A percentile compares a stretch with the other conserved stretches of the same genome.
Evolutionary conservation across 2,329 filamentous ascomycete species (phyloP).

Genomic region (Pseudogymnoascus sp.): DNA sequence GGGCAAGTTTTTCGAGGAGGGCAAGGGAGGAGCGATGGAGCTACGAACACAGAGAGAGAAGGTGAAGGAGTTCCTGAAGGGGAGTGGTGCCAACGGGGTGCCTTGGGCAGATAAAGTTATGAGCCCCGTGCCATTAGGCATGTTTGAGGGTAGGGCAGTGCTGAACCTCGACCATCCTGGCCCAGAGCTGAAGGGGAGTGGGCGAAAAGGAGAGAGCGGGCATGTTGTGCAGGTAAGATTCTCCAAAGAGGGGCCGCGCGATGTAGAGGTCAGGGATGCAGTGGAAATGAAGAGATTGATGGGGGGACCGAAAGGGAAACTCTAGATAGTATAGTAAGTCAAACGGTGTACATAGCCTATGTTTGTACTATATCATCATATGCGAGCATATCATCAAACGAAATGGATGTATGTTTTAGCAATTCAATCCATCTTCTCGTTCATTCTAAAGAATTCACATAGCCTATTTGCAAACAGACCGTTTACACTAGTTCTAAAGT

Average conservation of each 20-base stretch:
- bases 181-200: conserved; percentile 40
- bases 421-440: too few species aligned
- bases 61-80: conserved; percentile 44
- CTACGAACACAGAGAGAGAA: conserved; percentile 41
- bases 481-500: too few species aligned
- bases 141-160: conserved; percentile 44
- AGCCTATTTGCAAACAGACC: too few species aligned
- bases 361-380: too few species aligned
- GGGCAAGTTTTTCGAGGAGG: conserved; percentile 18
- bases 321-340: background rate
- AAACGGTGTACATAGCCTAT: background rate
- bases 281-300: background rate
- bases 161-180: conserved; percentile 51
- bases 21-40: conserved; percentile 21
- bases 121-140: conserved; percentile 35
- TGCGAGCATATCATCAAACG: too few species aligned
- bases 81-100: conserved; percentile 33
- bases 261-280: conserved; percentile 39
- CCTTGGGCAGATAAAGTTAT: conserved; percentile 54
- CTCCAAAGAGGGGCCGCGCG: conserved; percentile 39
- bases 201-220: conserved; percentile 47
- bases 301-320: background rate
- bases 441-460: too few species aligned
- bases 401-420: too few species aligned
- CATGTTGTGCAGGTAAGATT: conserved; percentile 51